Evolutionary conservation across 2,329 filamentous ascomycete species (phyloP), one percentile per base, ranked within the genome.

Genomic region (Monilinia aucupariae): DNA sequence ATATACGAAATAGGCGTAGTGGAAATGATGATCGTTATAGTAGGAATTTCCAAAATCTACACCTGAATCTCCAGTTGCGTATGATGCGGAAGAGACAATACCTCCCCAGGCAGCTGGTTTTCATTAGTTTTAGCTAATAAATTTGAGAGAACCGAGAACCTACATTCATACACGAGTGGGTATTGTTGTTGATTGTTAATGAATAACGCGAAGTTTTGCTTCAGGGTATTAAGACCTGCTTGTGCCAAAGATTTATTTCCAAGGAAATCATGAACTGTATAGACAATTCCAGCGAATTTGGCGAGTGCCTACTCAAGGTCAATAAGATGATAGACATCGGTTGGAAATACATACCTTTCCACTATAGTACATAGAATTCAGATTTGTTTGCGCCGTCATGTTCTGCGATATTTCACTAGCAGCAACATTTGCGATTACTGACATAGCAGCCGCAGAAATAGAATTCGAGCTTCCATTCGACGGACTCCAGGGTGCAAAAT

Each of bases 291-390:
- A 0, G 88, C 90, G 74, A 91, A 92, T 73, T 93, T 93, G 66
- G 86, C 88, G 22, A 94, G 77, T 0, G 85, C 84, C 84, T 86
- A 50, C 1, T 3, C 4, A 58, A 58, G 1, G 66, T 78, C 41
- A 55, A 32, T 48, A 25, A 50, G 78, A 43, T 74, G 66, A n/a
- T 77, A 68, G 17, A 4, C 1, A 37, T 47, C 20, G 13, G n/a
- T 58, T 15, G 15, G 41, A 2, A 1, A 34, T 47, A 56, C 59
- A 43, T 59, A 64, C 25, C 80, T 93, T 97, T 69, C 94, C 94
- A 69, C 89, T 90, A 75, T 88, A 97, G 76, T 97, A 97, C 85
- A 96, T 92, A 45, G 91, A 96, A 73, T 93, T 84, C 43, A 90
- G 78, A 67, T 94, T 84, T 6, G 85, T 85, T 71, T 94, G 87